Evolutionary conservation across 1,284 basidiomycete genomes (phyloP).

Genomic region (Chalciporus sp.): DNA sequence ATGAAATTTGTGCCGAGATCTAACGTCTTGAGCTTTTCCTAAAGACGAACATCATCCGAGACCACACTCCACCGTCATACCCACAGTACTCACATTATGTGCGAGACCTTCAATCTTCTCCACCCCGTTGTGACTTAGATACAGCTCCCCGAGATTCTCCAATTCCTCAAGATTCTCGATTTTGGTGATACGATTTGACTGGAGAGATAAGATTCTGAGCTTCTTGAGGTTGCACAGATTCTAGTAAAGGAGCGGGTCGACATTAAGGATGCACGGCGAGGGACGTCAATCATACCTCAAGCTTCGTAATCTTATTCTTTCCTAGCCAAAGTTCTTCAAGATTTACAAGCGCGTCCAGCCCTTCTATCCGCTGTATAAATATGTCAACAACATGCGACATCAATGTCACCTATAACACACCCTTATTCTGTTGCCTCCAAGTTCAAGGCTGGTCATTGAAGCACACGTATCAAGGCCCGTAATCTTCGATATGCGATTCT

Average conservation of each 20-base stretch:
- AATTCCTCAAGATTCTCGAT: conserved; percentile 80
- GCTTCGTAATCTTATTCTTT: conserved; percentile 92
- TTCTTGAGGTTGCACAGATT: conserved; percentile 67
- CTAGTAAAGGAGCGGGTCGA: conserved; percentile 31
- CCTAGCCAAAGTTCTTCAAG: conserved; percentile 96
- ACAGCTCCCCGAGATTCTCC: conserved; percentile 84
- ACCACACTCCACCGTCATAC: not conserved
- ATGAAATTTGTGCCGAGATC: conserved; percentile 91
- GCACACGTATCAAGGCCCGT: conserved; percentile 60
- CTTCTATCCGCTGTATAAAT: conserved; percentile 76
- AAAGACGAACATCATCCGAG: not conserved
- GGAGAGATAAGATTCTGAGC: conserved; percentile 83
- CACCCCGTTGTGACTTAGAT: conserved; percentile 94
- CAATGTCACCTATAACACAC: conserved; percentile 41
- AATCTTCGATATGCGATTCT: conserved; percentile 91
- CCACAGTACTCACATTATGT: conserved; percentile 61
- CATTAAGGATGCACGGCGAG: not conserved
- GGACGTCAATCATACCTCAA: conserved; percentile 55
- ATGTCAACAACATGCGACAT: not conserved
- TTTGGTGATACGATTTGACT: conserved; percentile 92
- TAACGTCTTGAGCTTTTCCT: conserved; percentile 83
- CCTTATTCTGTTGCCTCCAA: conserved; percentile 91
- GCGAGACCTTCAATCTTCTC: conserved; percentile 85
- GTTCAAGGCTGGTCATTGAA: conserved; percentile 81
- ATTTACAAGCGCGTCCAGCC: conserved; percentile 78